Percentiles rank a stretch among this genome's conserved stretches.
Conservation (phyloP, 345 rosid species). For the Nasturtium officinale region DNA sequence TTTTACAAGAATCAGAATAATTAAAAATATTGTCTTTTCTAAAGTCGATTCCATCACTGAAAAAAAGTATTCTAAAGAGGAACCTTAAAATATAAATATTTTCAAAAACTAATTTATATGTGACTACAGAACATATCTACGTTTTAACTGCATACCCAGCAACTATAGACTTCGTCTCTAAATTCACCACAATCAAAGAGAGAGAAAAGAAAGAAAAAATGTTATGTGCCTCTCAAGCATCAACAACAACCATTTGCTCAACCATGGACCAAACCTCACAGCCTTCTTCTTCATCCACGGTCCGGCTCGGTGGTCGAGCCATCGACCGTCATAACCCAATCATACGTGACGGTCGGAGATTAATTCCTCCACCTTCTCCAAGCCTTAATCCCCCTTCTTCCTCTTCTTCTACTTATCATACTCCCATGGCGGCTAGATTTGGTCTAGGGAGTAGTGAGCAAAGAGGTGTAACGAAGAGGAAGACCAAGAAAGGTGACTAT, state of each 20-base stretch:
- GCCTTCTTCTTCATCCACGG: conserved; percentile 43
- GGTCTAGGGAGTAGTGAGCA: conserved; percentile 41
- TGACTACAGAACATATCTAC: background rate
- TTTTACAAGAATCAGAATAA: conserved; percentile 40
- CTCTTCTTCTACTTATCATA: conserved; percentile 48
- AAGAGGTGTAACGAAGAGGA: conserved; percentile 28
- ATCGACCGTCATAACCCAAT: conserved; percentile 91
- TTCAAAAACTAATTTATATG: conserved; percentile 2
- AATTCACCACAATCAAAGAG: background rate
- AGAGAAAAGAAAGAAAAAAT: background rate
- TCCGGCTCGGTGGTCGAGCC: conserved; percentile 52
- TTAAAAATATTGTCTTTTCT: background rate
- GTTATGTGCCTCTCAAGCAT: conserved; percentile 70
- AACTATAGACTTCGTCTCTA: background rate
- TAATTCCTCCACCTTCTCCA: conserved; percentile 49
- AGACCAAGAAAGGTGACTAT: conserved; percentile 44
- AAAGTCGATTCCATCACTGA: conserved; percentile 33
- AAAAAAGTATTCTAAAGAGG: background rate
- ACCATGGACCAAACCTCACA: conserved; percentile 49
- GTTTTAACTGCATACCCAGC: conserved; percentile 5
- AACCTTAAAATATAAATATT: background rate
- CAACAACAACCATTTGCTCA: conserved; percentile 64
- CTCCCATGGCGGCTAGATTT: conserved; percentile 52
- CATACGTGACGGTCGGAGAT: conserved; percentile 70
- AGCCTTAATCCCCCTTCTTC: conserved; percentile 39